Percentiles rank a stretch among this genome's conserved stretches.
phyloP scores from a whole-genome alignment of 148 eudicot genomes.

The Camellia japonica region DNA sequence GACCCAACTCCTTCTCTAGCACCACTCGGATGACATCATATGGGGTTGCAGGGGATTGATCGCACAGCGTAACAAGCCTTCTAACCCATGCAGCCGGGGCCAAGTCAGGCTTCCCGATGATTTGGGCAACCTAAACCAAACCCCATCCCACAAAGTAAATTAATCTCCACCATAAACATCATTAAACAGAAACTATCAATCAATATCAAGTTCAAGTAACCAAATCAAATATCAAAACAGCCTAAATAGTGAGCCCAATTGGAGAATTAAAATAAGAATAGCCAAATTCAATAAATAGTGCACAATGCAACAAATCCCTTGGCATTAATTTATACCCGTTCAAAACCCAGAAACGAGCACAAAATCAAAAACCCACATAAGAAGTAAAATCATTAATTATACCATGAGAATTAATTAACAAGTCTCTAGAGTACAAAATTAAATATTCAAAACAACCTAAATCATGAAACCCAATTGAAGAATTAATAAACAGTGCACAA shows the following conservation, averaged over 20 bases:
- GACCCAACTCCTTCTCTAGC: constrained; percentile 77
- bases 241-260: background rate
- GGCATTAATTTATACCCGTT: too few species aligned
- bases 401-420: background rate
- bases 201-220: background rate
- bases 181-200: background rate
- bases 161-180: constrained; percentile 4
- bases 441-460: too few species aligned
- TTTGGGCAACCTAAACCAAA: constrained; percentile 71
- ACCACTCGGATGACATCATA: constrained; percentile 54
- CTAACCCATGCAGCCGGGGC: constrained; percentile 97
- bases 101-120: constrained; percentile 94
- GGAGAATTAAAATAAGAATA: background rate
- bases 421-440: too few species aligned
- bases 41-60: constrained; percentile 93
- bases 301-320: background rate
- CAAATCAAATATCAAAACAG: background rate
- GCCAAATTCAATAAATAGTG: background rate
- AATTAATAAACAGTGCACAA: too few species aligned
- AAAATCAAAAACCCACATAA: background rate
- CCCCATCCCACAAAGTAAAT: constrained; percentile 5
- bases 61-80: constrained; percentile 90
- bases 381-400: background rate
- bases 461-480: too few species aligned
- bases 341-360: constrained; percentile 1